phyloP scores from a whole-genome alignment of 352 stramenopile genomes.

The Pythium aphanidermatum region DNA sequence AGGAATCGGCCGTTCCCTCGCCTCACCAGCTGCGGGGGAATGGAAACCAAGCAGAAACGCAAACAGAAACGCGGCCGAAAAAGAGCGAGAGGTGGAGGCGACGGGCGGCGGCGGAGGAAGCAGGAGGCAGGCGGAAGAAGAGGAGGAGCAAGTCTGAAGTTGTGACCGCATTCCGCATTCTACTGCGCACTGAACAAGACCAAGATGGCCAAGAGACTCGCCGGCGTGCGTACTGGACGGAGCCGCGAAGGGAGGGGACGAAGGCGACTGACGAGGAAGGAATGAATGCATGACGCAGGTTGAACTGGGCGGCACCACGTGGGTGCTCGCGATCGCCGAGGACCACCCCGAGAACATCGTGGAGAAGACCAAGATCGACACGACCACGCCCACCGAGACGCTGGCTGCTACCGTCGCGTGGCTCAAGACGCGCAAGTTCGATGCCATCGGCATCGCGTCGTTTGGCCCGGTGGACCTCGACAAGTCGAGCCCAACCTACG shows the following conservation, averaged over 20 bases:
- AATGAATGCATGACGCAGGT: conserved; percentile 29
- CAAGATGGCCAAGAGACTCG: conserved; percentile 25
- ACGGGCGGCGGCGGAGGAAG: too few species aligned
- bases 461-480: conserved; percentile 93
- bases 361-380: conserved; percentile 75
- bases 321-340: conserved; percentile 89
- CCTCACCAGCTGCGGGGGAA: too few species aligned
- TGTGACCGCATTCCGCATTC: too few species aligned
- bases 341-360: conserved; percentile 87
- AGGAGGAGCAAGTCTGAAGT: too few species aligned
- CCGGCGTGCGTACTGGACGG: conserved; percentile 29
- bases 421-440: conserved; percentile 76
- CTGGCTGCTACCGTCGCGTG: conserved; percentile 70
- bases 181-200: conserved; percentile 17
- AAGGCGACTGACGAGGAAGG: not conserved
- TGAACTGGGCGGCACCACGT: conserved; percentile 95
- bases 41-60: too few species aligned
- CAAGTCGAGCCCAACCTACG: conserved; percentile 78
- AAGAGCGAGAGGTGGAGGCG: too few species aligned
- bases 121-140: too few species aligned
- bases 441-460: conserved; percentile 89
- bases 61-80: too few species aligned
- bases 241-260: too few species aligned
- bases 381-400: conserved; percentile 83
- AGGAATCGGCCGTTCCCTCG: too few species aligned